Base-by-base conservation (phyloP, 2,329 filamentous ascomycete genomes). In the Aphanocladium album region DNA sequence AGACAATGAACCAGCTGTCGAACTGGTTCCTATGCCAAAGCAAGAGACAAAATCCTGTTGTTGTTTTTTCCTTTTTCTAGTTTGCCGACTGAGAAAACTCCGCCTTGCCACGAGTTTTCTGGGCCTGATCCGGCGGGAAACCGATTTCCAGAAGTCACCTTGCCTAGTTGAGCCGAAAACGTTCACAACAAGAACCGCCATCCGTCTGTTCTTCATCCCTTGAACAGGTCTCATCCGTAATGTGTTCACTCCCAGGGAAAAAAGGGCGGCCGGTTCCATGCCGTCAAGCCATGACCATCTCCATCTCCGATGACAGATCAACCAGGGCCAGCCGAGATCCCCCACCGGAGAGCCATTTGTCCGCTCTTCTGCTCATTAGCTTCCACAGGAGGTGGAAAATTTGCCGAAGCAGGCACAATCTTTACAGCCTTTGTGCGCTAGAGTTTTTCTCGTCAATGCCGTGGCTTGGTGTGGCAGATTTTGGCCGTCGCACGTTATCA, bases 151-250 rank as follows among this genome's bases (percentile, higher is more conserved):
- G 39, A 35, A 52, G 25, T 51, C 35, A 33, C 25, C n/a, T 59
- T 52, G 17, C 23, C 55, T 41, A 12, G 9, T 43, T 47, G 43
- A 41, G 55, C 30, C 27, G 25, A 27, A 27, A 21, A 25, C 30
- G 46, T 33, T 19, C 54, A 57, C 55, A 41, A 49, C n/a, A 43
- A n/a, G 56, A 45, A 57, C 41, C n/a, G 23, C 37, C 30, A 30
- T 30, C n/a, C 43, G 17, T 33, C 19, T 49, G 19, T 51, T 43
- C 33, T 52, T 46, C 25, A 59, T 59, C 57, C 57, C 57, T 59
- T 59, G 47, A 35, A 46, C 37, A 50, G 47, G 57, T 59, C 47
- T 59, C 47, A 52, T 59, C 56, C 25, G 16, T 19, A 25, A 14
- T 45, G 23, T 19, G 23, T 25, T 39, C 55, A 43, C 33, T 43